These are phyloP conservation scores for Grosmannia huntii DNA, from an alignment of 2,329 filamentous ascomycete genomes.

Conservation along the genomic window DNA sequence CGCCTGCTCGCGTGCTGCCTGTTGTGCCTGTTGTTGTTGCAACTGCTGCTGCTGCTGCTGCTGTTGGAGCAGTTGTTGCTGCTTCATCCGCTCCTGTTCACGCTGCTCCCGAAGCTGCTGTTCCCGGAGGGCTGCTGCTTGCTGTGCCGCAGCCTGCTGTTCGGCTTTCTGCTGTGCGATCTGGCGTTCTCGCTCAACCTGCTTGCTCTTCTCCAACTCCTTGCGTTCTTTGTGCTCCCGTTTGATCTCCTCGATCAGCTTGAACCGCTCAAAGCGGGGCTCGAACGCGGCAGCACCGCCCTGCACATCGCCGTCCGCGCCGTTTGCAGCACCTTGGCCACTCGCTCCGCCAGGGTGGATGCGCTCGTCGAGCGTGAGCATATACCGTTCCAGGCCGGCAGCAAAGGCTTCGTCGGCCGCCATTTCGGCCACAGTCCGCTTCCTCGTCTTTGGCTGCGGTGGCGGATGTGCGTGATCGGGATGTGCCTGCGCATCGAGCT, in stretches of 20 bases:
- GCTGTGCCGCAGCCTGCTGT: slow-evolving; percentile 18
- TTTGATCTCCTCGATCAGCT: slow-evolving; percentile 77
- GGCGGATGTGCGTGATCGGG: slow-evolving; percentile 65
- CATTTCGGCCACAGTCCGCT: slow-evolving; percentile 88
- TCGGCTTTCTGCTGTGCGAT: slow-evolving; percentile 36
- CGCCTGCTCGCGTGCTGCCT: slow-evolving; percentile 20
- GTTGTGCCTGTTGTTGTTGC: slow-evolving; percentile 15
- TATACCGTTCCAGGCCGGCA: slow-evolving; percentile 78
- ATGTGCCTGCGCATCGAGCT: slow-evolving; percentile 61
- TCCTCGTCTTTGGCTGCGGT: slow-evolving; percentile 76
- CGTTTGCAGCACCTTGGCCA: slow-evolving; percentile 42
- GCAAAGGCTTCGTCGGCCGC: slow-evolving; percentile 88
- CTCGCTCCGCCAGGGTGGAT: slow-evolving; percentile 48
- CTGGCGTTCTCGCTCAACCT: slow-evolving; percentile 45
- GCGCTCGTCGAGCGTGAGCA: slow-evolving; percentile 85
- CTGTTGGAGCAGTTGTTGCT: slow-evolving; percentile 14
- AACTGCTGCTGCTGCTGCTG: slow-evolving; percentile 17
- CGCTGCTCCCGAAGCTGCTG: slow-evolving; percentile 14
- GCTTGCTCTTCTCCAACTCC: slow-evolving; percentile 60
- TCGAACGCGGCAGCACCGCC: slow-evolving; percentile 64
- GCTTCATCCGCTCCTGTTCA: slow-evolving; percentile 9
- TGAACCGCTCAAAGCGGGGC: slow-evolving; percentile 80
- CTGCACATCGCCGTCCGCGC: slow-evolving; percentile 60
- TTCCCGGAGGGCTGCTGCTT: slow-evolving; percentile 5
- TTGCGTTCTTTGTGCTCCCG: slow-evolving; percentile 63